A percentile compares a stretch with the other conserved stretches of the same genome.
Conservation (phyloP, 1,284 basidiomycete species). For the Vanrija sp. region DNA sequence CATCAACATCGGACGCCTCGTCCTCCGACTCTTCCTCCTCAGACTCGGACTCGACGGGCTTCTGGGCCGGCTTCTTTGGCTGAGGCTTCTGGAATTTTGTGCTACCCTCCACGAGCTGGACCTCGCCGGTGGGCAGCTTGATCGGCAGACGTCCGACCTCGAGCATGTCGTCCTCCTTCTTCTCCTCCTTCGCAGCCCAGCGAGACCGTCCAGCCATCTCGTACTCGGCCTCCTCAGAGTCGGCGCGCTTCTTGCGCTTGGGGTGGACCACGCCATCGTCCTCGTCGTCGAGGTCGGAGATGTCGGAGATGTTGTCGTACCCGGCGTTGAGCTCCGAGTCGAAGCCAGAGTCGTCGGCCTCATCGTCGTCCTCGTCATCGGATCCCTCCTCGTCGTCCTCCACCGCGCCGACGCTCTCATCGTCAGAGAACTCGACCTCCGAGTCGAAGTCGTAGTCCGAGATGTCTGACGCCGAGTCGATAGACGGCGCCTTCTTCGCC, state of each 20-base stretch:
- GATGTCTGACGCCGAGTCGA: constrained; percentile 25
- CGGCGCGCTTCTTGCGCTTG: constrained; percentile 27
- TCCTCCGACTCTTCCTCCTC: constrained; percentile 49
- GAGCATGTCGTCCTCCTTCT: constrained; percentile 31
- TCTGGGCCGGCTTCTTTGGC: constrained; percentile 31
- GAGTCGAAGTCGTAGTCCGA: constrained; percentile 44
- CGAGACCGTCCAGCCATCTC: constrained; percentile 31
- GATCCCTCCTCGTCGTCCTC: constrained; percentile 18
- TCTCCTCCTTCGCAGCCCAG: constrained; percentile 27
- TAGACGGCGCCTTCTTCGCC: constrained; percentile 25
- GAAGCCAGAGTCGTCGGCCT: constrained; percentile 4
- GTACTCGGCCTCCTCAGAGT: constrained; percentile 43
- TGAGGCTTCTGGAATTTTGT: constrained; percentile 49
- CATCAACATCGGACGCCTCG: constrained; percentile 52
- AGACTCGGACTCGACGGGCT: constrained; percentile 46
- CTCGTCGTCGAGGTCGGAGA: constrained; percentile 17
- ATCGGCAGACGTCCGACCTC: constrained; percentile 72
- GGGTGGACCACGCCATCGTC: constrained; percentile 14
- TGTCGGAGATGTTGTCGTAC: constrained; percentile 15
- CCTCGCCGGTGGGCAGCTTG: constrained; percentile 72
- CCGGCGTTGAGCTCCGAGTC: constrained; percentile 4
- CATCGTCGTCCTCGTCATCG: constrained; percentile 24
- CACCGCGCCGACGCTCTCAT: constrained; percentile 7
- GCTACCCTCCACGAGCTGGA: constrained; percentile 54
- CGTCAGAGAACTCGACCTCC: constrained; percentile 28